These are phyloP conservation scores for Coemansia sp. DNA, from an alignment of 192 early-diverging fungal species.

Conservation along the genomic window DNA sequence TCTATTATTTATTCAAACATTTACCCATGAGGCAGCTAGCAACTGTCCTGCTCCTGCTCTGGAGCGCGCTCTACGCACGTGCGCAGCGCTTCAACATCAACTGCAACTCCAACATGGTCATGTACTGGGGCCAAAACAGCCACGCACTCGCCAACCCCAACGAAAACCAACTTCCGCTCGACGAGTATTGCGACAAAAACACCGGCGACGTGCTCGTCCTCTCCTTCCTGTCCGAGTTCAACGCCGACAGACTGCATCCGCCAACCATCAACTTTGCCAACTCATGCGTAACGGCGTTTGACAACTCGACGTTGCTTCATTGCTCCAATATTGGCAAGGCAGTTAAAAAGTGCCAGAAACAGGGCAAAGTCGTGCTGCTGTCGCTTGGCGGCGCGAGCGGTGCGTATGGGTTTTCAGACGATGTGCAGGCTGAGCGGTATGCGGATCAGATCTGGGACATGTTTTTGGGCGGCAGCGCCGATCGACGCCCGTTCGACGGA, in stretches of 20 bases:
- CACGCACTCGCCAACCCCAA: slow-evolving; percentile 51
- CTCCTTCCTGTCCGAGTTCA: slow-evolving; percentile 67
- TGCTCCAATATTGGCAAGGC: slow-evolving; percentile 69
- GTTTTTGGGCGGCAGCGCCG: slow-evolving; percentile 66
- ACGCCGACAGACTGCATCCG: slow-evolving; percentile 56
- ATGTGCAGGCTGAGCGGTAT: slow-evolving; percentile 59
- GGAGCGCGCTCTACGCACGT: slow-evolving; percentile 10
- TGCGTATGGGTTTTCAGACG: slow-evolving; percentile 60
- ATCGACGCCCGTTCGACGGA: slow-evolving; percentile 66
- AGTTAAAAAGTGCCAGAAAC: slow-evolving; percentile 67
- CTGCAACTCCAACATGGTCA: slow-evolving; percentile 57
- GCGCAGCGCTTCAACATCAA: slow-evolving; percentile 53
- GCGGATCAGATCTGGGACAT: slow-evolving; percentile 74
- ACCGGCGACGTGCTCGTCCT: slow-evolving; percentile 58
- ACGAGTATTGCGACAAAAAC: slow-evolving; percentile 59
- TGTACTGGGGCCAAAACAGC: slow-evolving; percentile 64
- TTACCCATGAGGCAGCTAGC: slow-evolving; percentile 20
- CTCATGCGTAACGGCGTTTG: slow-evolving; percentile 59
- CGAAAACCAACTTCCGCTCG: slow-evolving; percentile 55
- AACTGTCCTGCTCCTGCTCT: slow-evolving; percentile 17
- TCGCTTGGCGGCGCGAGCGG: slow-evolving; percentile 72
- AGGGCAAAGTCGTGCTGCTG: slow-evolving; percentile 72
- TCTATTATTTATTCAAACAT: background rate
- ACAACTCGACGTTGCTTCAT: slow-evolving; percentile 63
- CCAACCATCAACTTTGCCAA: slow-evolving; percentile 70